These are phyloP conservation scores for Ceratocystis destructans DNA, from an alignment of 2,329 filamentous ascomycete genomes.

Conservation along the genomic window DNA sequence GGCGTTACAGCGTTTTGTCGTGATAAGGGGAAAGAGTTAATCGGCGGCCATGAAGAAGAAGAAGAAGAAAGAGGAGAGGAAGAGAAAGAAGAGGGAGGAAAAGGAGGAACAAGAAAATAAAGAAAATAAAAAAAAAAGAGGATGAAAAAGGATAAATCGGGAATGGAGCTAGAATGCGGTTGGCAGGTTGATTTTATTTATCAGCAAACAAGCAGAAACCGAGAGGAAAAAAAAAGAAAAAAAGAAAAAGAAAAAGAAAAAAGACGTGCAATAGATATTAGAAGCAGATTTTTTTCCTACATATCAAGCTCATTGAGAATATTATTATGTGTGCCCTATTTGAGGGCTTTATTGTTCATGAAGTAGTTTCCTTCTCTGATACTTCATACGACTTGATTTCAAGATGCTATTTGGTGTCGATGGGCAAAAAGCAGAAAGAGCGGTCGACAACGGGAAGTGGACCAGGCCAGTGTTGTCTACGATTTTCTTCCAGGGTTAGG, in stretches of 20 bases:
- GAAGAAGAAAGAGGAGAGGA: conserved; percentile 11
- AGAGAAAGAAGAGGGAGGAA: neutral
- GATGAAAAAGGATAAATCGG: conserved; percentile 6
- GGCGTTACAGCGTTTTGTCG: neutral
- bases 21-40: neutral
- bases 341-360: neutral
- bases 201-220: neutral
- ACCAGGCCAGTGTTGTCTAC: neutral
- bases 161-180: conserved; percentile 10
- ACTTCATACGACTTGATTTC: too few species aligned
- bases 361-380: neutral
- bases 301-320: too few species aligned
- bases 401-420: too few species aligned
- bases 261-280: too few species aligned
- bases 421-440: neutral
- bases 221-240: neutral
- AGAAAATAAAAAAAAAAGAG: neutral
- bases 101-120: neutral
- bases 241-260: neutral
- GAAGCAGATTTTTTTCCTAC: too few species aligned
- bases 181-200: conserved; percentile 2
- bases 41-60: conserved; percentile 4
- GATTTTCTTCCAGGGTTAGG: neutral
- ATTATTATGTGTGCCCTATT: neutral
- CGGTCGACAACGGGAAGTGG: neutral